phyloP scores from a whole-genome alignment of 306 rosid species.

The Malus sylvestris region DNA sequence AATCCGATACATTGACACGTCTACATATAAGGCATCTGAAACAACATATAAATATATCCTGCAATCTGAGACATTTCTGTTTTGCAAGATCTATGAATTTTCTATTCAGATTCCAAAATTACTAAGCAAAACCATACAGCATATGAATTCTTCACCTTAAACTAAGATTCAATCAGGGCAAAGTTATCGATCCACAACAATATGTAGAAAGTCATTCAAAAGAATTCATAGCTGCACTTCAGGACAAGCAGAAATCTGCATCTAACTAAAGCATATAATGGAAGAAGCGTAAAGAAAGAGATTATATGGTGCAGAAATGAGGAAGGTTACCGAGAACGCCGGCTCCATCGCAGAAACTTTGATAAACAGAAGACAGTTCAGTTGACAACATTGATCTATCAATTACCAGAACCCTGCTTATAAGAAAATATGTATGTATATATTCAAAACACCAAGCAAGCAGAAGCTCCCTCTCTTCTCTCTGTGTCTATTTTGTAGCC shows the following conservation, averaged over 20 bases:
- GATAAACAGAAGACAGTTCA: conserved; percentile 25
- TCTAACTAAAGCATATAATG: too few relatives aligned
- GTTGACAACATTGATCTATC: conserved; percentile 7
- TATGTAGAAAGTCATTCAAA: background rate
- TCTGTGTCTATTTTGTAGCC: background rate
- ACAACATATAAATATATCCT: too few relatives aligned
- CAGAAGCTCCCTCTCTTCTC: background rate
- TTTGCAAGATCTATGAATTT: too few relatives aligned
- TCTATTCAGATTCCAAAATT: too few relatives aligned
- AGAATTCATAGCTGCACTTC: background rate
- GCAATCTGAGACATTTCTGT: too few relatives aligned
- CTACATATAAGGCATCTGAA: background rate
- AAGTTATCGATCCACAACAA: background rate
- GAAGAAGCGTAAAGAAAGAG: background rate
- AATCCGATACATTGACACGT: too few relatives aligned
- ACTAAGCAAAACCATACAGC: background rate
- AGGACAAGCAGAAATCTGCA: too few relatives aligned
- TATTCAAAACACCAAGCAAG: background rate
- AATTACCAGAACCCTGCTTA: background rate
- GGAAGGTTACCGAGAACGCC: conserved; percentile 33
- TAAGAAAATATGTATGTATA: background rate
- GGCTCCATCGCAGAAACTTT: conserved; percentile 18
- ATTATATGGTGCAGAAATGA: background rate
- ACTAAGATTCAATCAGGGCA: background rate
- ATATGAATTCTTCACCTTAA: background rate